Evolutionary conservation across 495 filamentous ascomycete species (phyloP), one percentile per base, ranked within the genome.

Genomic region (Glutinoglossum americanum): DNA sequence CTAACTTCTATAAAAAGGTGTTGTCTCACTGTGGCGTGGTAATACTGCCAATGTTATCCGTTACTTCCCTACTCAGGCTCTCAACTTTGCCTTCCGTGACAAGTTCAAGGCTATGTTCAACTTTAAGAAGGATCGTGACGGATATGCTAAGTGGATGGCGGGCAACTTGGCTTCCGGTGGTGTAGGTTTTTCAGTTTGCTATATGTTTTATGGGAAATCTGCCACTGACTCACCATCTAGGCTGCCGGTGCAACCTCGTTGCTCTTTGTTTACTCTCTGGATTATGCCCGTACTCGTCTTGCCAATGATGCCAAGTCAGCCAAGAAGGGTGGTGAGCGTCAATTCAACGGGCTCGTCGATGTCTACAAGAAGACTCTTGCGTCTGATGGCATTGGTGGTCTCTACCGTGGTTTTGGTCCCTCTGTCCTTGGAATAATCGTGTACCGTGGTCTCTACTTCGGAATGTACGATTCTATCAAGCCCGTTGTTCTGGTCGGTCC

Each of bases 371-470:
- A 98, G 90, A 98, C 92, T 70, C 80, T 97, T 64, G 92, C 93
- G 62, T 82, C 85, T 68, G 92, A 98, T 72, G 92, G 92, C 90
- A 79, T 98, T 73, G 82, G 82, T 69, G 92, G 93, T 89, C 87
- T 98, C 69, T 98, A 98, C 85, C 92, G 92, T 89, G 92, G 92
- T 80, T 98, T 98, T 85, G 87, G 87, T 78, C 93, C 93, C 71
- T 98, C 93, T 65, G 92, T 98, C 68, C 78, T 82, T 73, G 92
- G 92, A 80, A 98, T 98, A 72, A 73, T 97, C 71, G 93, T 98
- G 74, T 98, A 98, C 85, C 93, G 92, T 86, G 92, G 92, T 94
- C 88, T 98, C 64, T 98, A 98, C 87, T 98, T 98, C 84, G 92
- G 92, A 70, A 85, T 98, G 85, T 97, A 98, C 89, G 92, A 97